Percentiles rank a stretch among this genome's conserved stretches.
Evolutionary conservation across 2,329 filamentous ascomycete species (phyloP).

Genomic region (Fusarium haematococcum): DNA sequence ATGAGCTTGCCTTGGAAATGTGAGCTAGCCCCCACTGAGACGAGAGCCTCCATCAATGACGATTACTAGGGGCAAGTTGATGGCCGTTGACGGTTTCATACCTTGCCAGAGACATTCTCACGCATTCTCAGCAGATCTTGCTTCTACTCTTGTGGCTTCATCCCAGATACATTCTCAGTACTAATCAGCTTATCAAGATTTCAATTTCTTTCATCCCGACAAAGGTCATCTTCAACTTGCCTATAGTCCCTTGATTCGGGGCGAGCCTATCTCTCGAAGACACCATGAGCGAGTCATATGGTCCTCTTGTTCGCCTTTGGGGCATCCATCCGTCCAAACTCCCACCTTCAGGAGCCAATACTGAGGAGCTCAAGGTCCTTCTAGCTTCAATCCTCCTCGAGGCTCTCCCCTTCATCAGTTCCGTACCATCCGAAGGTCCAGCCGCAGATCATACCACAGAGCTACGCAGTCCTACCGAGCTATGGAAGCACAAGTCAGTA

Average conservation of each 20-base stretch:
- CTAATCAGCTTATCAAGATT: neutral
- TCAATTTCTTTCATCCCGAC: neutral
- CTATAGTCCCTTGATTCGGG: neutral
- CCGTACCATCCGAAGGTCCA: conserved; percentile 57
- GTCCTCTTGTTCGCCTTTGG: conserved; percentile 66
- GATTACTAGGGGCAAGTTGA: conserved; percentile 4
- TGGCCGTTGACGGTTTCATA: neutral
- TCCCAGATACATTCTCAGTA: neutral
- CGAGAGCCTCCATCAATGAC: conserved; percentile 26
- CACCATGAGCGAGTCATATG: conserved; percentile 45
- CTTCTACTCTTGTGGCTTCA: neutral
- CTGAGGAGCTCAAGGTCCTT: conserved; percentile 62
- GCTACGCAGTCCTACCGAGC: conserved; percentile 27
- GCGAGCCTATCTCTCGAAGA: neutral
- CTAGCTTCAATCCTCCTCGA: conserved; percentile 67
- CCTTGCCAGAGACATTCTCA: neutral
- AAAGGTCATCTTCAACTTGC: neutral
- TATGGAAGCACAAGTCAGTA: conserved; percentile 63
- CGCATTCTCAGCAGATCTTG: neutral
- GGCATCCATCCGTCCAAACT: conserved; percentile 63
- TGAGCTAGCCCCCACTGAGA: conserved; percentile 28
- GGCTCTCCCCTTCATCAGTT: conserved; percentile 68
- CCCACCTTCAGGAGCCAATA: conserved; percentile 53
- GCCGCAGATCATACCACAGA: conserved; percentile 32
- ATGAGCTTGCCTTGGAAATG: neutral